Evolutionary conservation across 129 eudicot genomes (phyloP), one percentile per base, ranked within the genome.

Genomic region (Escallonia rubra): DNA sequence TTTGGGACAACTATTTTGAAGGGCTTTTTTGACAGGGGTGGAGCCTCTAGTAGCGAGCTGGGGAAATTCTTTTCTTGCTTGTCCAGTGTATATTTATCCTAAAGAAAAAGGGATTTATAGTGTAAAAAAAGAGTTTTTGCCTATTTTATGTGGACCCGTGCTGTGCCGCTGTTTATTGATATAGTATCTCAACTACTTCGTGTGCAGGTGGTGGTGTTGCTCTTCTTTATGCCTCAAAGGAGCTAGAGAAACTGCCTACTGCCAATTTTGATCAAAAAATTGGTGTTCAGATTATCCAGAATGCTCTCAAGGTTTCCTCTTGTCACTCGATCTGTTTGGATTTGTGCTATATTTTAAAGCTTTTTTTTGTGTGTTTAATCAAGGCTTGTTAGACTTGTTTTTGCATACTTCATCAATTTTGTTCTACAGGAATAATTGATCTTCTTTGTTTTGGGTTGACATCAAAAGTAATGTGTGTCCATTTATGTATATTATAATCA

Each of bases 141-240:
- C 14, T 9, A 6, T 14, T 50, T 69, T 42, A 7, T 49, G 47
- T 52, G 6, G 5, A 0, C 39, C 7, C 34, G 16, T 54, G 13
- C 14, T 54, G 6, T 54, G 7, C 6, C 1, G 34, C 67, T 4
- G 15, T 7, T 5, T 4, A 39, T 8, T 9, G 3, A 60, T 4
- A 52, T 45, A 41, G 3, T 41, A 6, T 12, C 3, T 13, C 55
- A 54, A 23, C 38, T 41, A 39, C 40, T 48, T 23, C 10, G n/a
- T 47, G 23, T 74, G 61, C 72, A 81, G 95, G 95, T 65, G 95
- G 95, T 57, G 95, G 95, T 67, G 90, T 84, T 74, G 95, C 95
- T 71, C 88, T 84, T 76, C 74, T 87, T 39, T 87, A 87, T 72
- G 95, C 90, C 49, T 81, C 90, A 43, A 84, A 81, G 76, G 90